Conservation (phyloP, 495 filamentous ascomycete species). For the Hypoxylon fragiforme region DNA sequence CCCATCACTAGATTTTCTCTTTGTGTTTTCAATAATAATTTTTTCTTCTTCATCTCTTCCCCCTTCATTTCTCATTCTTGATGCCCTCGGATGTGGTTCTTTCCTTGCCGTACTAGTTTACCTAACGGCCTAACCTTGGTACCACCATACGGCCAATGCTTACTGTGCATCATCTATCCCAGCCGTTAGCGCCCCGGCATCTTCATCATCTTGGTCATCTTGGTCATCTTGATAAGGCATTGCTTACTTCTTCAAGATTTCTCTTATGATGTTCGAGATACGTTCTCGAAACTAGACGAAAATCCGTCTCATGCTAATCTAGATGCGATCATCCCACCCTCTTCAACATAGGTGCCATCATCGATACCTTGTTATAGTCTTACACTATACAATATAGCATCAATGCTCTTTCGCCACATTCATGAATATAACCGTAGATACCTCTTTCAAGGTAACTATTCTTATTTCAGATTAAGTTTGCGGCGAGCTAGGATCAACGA, state of each 20-base stretch:
- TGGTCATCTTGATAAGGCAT: background rate
- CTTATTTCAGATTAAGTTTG: slow-evolving; percentile 5
- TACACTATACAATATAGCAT: background rate
- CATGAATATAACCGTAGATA: too few relatives aligned
- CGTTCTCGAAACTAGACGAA: slow-evolving; percentile 10
- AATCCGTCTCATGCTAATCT: too few relatives aligned
- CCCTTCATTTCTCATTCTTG: background rate
- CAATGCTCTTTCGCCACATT: too few relatives aligned
- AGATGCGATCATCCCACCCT: too few relatives aligned
- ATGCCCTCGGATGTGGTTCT: too few relatives aligned
- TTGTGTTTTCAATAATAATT: background rate
- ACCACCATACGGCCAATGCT: slow-evolving; percentile 8
- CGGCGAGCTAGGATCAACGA: slow-evolving; percentile 8
- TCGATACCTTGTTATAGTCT: too few relatives aligned
- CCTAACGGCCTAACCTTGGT: background rate
- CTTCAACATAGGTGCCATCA: background rate
- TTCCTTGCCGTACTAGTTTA: too few relatives aligned
- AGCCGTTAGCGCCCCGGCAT: slow-evolving; percentile 17
- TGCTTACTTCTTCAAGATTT: slow-evolving; percentile 21
- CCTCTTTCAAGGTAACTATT: too few relatives aligned
- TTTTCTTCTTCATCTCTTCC: slow-evolving; percentile 1
- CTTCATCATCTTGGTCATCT: slow-evolving; percentile 16
- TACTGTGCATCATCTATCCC: slow-evolving; percentile 28
- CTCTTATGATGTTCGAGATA: slow-evolving; percentile 10
- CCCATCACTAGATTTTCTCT: slow-evolving; percentile 10